Evolutionary conservation across 305 asterid species (phyloP), one percentile per base, ranked within the genome.

Genomic region (Coffea humblotiana): DNA sequence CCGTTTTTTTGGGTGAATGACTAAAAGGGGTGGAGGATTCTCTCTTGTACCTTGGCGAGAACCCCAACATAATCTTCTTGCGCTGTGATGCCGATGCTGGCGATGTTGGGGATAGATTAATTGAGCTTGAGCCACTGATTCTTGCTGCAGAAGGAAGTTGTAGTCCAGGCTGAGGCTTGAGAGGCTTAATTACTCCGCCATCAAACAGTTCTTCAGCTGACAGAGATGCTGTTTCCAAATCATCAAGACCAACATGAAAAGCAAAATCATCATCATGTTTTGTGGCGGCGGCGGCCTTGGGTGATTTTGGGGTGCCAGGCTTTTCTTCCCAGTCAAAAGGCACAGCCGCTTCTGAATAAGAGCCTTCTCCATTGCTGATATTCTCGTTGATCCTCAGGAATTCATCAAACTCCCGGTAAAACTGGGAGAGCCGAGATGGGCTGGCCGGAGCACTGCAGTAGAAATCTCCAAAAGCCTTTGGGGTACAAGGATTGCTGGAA

Each of bases 201-300:
- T 88, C 91, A 37, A 94, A 94, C 23, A 94, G 88, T 27, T 94
- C 98, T 7, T 92, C 97, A 0, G 97, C 98, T 0, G 95, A 86
- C 6, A 90, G 78, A n/a, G 94, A 90, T 13, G 81, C 45, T 1
- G 77, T 86, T 3, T 73, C 92, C 78, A 85, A 80, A 27, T 91
- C 92, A 25, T 81, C 86, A 40, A 40, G 43, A 51, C 88, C 80
- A 6, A 90, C 85, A 49, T 89, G 91, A 21, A 94, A 89, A 0
- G 90, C 97, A 25, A 94, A 94, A 10, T 90, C 96, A 78, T 80
- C 91, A 1, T 76, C 88, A 16, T 14, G 10, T 6, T 37, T 71
- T 16, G 8, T 9, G 6, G n/a, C 69, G 2, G n/a, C 69, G 2
- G 6, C 65, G 6, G 21, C 56, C 23, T 23, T 75, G 29, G 8